Evolutionary conservation across 208 protist species (phyloP).

Genomic region (Acanthamoeba divionensis): DNA sequence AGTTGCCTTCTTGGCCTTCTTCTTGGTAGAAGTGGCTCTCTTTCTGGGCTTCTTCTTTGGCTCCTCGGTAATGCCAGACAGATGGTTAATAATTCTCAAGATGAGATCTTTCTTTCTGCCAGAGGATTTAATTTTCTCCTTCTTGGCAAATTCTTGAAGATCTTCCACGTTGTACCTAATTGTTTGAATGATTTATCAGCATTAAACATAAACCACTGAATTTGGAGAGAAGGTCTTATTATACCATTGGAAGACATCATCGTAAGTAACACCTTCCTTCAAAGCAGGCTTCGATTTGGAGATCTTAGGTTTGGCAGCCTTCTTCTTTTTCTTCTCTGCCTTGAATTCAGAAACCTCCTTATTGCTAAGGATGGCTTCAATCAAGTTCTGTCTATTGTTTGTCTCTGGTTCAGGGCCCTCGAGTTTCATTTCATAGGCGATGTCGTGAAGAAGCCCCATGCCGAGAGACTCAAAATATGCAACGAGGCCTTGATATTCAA

Average conservation of each 20-base stretch:
- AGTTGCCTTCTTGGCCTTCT: background rate
- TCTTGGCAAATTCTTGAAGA: background rate
- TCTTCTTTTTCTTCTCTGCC: background rate
- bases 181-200: no score
- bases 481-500: no score
- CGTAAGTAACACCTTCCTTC: background rate
- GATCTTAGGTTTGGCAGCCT: background rate
- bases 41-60: background rate
- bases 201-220: background rate
- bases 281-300: background rate
- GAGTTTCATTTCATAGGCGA: no score
- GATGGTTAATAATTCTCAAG: background rate
- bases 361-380: no score
- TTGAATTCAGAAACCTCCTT: background rate
- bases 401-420: no score
- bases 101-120: constrained; percentile 35
- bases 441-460: no score
- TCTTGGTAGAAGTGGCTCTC: background rate
- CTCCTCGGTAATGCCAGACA: background rate
- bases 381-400: no score
- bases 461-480: no score
- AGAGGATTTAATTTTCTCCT: background rate
- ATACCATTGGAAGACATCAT: constrained; percentile 11
- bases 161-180: background rate
- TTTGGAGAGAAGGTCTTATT: background rate